Base-by-base conservation (phyloP, 257 asterid species). In the Linaria vulgaris region DNA sequence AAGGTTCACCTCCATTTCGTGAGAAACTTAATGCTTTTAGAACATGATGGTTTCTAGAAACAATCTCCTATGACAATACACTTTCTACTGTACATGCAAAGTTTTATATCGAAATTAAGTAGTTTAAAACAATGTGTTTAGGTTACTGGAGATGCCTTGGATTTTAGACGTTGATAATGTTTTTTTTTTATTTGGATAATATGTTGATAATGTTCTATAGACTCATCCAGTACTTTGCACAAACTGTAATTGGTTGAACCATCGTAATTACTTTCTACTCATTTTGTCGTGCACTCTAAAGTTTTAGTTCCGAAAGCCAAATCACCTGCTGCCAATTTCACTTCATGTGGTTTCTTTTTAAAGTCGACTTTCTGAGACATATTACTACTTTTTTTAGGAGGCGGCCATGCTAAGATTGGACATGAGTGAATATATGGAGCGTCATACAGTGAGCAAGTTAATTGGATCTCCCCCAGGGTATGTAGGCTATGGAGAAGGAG, bases 391-490 rank as follows among this genome's bases (percentile, higher is more conserved):
- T 64, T 63, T 60, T 72, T 69, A 94, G 99, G 99, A 90, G 66
- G 79, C 90, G 0, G 88, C 95, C 62, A 94, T 94, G 99, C 80
- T 94, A 50, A 82, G 99, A 76, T 74, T 94, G 83, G 99, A 94
- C 74, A 94, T 94, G 99, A 94, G 96, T 44, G 99, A 94, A 74
- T 94, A 94, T 66, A 94, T 94, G 99, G 99, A 94, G 76, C 85
- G 94, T 61, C 99, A 94, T 74, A 78, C 97, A n/a, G 91, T 94
- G 39, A 94, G 99, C 82, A 94, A 90, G 88, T 79, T 94, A 82
- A 94, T 94, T 25, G 99, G 99, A 62, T 89, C 99, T 45, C 99
- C 99, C 66, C 99, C 99, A 14, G 99, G 99, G 59, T 94, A 94
- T 38, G 82, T 89, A 23, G 99, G 99, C 66, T 94, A 94, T 61